phyloP scores from a whole-genome alignment of 2,329 filamentous ascomycete genomes.

The Penicillium sp. region DNA sequence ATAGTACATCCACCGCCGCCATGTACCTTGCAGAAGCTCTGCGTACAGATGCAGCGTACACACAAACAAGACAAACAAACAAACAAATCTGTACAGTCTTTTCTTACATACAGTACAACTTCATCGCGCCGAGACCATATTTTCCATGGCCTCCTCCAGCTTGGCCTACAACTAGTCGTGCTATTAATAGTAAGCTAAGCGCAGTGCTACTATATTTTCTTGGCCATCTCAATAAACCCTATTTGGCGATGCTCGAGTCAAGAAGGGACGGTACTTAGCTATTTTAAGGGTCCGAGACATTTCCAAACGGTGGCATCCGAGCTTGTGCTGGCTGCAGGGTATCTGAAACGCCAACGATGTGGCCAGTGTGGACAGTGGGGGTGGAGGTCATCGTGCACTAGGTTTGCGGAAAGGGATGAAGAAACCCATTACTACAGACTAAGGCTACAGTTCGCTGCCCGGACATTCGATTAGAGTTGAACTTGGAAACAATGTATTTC shows the following conservation, averaged over 20 bases:
- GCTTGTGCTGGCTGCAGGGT: conserved; percentile 7
- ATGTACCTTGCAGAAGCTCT: not conserved
- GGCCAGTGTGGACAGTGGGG: not conserved
- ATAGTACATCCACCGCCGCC: not conserved
- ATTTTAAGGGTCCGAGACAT: conserved; percentile 14
- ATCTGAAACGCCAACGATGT: conserved; percentile 17
- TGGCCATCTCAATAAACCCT: not conserved
- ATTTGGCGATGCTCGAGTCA: not conserved
- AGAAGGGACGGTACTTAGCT: not conserved
- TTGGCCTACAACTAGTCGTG: not conserved
- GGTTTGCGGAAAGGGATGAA: not conserved
- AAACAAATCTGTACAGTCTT: no score
- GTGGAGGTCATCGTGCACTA: not conserved
- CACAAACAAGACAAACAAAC: not conserved
- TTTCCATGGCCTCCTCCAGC: not conserved
- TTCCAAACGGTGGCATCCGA: conserved; percentile 1
- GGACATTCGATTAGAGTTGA: no score
- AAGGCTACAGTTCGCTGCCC: no score
- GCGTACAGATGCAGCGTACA: not conserved
- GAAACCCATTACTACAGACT: not conserved
- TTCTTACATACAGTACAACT: not conserved
- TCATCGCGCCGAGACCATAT: not conserved
- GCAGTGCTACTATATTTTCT: not conserved
- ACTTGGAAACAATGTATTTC: no score
- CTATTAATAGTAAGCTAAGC: conserved; percentile 13